Conservation (phyloP, 306 rosid genomes). For the Lagenaria siceraria region DNA sequence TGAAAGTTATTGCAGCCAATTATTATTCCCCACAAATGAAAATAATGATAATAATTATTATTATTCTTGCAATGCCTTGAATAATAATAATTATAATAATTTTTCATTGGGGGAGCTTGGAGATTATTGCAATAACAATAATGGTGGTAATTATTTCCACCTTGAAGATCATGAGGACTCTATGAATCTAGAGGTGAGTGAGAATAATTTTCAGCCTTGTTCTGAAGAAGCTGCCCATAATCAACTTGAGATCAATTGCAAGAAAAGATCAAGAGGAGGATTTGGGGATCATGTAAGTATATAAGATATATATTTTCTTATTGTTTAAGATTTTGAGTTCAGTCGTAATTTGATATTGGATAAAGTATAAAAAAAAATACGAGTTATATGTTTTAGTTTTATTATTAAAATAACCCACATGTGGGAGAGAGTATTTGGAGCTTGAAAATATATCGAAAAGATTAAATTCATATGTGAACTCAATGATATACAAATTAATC, state of each 20-base stretch:
- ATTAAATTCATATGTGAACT: too few relatives aligned
- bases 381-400: too few relatives aligned
- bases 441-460: too few relatives aligned
- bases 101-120: constrained; percentile 24
- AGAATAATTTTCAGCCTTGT: constrained; percentile 3
- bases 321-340: neutral
- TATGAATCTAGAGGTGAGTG: constrained; percentile 23
- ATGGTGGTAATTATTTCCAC: neutral
- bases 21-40: neutral
- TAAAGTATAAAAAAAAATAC: too few relatives aligned
- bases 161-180: constrained; percentile 15
- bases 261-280: constrained; percentile 33
- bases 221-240: constrained; percentile 4
- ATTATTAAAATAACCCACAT: too few relatives aligned
- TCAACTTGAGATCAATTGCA: constrained; percentile 11
- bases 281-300: constrained; percentile 32
- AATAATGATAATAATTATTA: neutral
- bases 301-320: too few relatives aligned
- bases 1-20: neutral
- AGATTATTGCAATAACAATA: neutral
- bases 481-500: too few relatives aligned
- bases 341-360: neutral
- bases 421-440: too few relatives aligned
- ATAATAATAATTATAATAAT: neutral
- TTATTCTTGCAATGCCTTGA: constrained; percentile 3